Evolutionary conservation across 208 protist genomes (phyloP).

Genomic region (Crithidia acanthocephali): DNA sequence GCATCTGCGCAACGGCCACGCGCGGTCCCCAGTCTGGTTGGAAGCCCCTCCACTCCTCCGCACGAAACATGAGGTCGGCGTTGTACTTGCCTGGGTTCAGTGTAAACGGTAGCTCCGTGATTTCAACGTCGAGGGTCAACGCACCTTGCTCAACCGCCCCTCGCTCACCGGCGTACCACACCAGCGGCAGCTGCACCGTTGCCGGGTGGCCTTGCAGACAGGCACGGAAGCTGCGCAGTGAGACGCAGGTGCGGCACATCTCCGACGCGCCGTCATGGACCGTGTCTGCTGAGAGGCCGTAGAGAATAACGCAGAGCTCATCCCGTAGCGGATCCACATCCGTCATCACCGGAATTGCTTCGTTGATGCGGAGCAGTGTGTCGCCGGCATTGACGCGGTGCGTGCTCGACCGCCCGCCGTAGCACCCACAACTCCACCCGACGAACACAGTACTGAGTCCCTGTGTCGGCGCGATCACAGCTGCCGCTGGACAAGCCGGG

Average conservation of each 20-base stretch:
- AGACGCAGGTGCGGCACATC: constrained; percentile 38
- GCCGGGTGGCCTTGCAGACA: not conserved
- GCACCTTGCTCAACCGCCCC: constrained; percentile 13
- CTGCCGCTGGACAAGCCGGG: no score
- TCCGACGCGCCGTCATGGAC: not conserved
- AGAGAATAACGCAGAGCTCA: constrained; percentile 13
- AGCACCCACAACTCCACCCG: constrained; percentile 20
- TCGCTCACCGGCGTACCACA: constrained; percentile 18
- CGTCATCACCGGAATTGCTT: not conserved
- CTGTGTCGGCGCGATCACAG: not conserved
- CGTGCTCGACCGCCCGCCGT: not conserved
- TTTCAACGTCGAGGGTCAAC: not conserved
- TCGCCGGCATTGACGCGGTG: not conserved
- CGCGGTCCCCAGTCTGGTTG: constrained; percentile 8
- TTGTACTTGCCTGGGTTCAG: not conserved
- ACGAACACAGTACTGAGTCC: not conserved
- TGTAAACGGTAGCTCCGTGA: not conserved
- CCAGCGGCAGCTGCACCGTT: constrained; percentile 12
- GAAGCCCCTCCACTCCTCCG: constrained; percentile 7
- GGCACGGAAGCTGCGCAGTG: constrained; percentile 23
- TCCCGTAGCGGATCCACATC: constrained; percentile 8
- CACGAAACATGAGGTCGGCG: not conserved
- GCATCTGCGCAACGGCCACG: not conserved
- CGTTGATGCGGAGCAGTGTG: not conserved
- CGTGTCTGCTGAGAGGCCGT: not conserved